Evolutionary conservation across 2,329 filamentous ascomycete genomes (phyloP).

Genomic region (Paecilomyces dactylethromorphus): DNA sequence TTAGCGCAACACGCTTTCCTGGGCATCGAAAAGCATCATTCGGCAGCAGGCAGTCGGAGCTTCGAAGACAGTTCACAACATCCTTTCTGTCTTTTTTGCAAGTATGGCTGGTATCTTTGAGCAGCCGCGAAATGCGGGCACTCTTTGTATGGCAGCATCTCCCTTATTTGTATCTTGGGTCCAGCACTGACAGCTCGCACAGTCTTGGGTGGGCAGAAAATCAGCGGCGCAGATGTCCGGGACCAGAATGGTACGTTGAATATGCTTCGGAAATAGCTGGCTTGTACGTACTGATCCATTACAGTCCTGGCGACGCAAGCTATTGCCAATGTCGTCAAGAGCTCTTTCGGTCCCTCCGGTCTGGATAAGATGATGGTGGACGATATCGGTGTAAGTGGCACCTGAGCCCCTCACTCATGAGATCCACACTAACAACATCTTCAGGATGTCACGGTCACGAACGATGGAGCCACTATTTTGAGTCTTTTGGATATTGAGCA

Average conservation of each 20-base stretch:
- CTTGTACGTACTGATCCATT: slow-evolving; percentile 8
- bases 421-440: slow-evolving; percentile 2
- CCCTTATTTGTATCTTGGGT: slow-evolving; percentile 3
- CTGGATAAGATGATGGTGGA: slow-evolving; percentile 99
- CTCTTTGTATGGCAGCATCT: slow-evolving; percentile 59
- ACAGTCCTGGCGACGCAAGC: slow-evolving; percentile 88
- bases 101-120: slow-evolving; percentile 93
- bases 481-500: slow-evolving; percentile 94
- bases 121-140: slow-evolving; percentile 84
- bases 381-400: slow-evolving; percentile 75
- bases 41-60: slow-evolving; percentile 17
- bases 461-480: slow-evolving; percentile 96
- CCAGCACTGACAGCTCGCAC: slow-evolving; percentile 27
- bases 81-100: slow-evolving; percentile 12
- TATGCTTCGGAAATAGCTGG: slow-evolving; percentile 2
- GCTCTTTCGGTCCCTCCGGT: slow-evolving; percentile 93
- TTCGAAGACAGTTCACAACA: slow-evolving; percentile 4
- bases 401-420: slow-evolving; percentile 13
- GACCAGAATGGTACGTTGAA: slow-evolving; percentile 77
- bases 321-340: slow-evolving; percentile 98
- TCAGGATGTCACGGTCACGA: slow-evolving; percentile 95
- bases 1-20: slow-evolving; percentile 22
- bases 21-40: slow-evolving; percentile 11
- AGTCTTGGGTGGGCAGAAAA: slow-evolving; percentile 94
- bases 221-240: slow-evolving; percentile 90